Conservation (phyloP, 129 eudicot genomes). For the Pittosporum tobira region DNA sequence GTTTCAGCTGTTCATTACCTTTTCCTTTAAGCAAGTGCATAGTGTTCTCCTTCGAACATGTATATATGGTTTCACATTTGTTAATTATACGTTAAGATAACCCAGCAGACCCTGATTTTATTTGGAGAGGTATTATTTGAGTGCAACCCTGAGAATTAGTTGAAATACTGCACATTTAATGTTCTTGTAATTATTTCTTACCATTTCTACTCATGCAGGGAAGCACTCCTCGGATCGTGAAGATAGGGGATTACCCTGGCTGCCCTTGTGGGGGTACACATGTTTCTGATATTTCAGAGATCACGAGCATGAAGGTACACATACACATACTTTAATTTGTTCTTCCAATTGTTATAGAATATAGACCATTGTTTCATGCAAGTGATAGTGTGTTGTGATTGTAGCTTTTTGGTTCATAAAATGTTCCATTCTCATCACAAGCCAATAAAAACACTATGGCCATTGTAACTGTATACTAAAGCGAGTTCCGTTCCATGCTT, state of each 20-base stretch:
- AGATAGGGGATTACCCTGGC: slow-evolving; percentile 66
- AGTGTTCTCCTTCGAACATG: no score
- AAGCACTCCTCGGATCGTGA: slow-evolving; percentile 76
- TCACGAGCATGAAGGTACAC: slow-evolving; percentile 51
- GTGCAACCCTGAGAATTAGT: no score
- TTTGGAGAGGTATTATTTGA: no score
- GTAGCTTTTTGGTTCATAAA: no score
- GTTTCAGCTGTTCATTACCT: no score
- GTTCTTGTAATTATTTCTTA: background rate
- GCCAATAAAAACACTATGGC: no score
- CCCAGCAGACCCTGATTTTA: background rate
- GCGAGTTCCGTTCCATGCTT: no score
- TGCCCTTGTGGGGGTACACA: slow-evolving; percentile 99
- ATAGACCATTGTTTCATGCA: background rate
- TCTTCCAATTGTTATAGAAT: background rate
- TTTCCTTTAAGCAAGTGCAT: no score
- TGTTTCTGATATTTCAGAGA: slow-evolving; percentile 67
- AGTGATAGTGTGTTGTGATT: background rate
- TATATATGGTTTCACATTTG: no score
- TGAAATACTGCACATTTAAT: background rate
- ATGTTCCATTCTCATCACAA: no score
- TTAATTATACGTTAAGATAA: background rate
- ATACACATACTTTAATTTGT: background rate
- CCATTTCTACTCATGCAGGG: slow-evolving; percentile 38
- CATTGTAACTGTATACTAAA: no score